Conservation (phyloP, 2,329 filamentous ascomycete species). For the Mycosphaerella sp. region DNA sequence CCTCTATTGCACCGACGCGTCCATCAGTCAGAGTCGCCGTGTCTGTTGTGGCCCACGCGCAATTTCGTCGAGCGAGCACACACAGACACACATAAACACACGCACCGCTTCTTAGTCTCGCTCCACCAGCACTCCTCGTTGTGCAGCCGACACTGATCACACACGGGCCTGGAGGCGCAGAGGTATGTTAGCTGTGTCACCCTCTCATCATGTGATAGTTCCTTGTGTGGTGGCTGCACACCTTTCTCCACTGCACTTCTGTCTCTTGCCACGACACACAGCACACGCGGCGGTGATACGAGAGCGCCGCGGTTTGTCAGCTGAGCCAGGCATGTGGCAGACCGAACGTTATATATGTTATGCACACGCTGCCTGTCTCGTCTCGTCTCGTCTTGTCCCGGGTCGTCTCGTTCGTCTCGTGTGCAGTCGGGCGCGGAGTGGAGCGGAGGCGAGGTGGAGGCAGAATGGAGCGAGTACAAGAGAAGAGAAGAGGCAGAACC, state of each 20-base stretch:
- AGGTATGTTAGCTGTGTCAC: neutral
- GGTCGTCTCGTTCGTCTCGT: neutral
- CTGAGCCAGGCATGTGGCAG: constrained; percentile 13
- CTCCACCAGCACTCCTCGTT: constrained; percentile 26
- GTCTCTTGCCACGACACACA: constrained; percentile 22
- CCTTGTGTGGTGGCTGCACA: constrained; percentile 2
- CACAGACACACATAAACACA: too few relatives aligned
- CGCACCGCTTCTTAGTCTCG: constrained; percentile 22
- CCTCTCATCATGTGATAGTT: too few relatives aligned
- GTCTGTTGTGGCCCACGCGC: too few relatives aligned
- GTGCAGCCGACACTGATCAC: constrained; percentile 22
- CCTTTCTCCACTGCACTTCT: constrained; percentile 23
- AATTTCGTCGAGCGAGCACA: too few relatives aligned
- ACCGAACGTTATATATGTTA: neutral
- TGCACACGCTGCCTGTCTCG: neutral
- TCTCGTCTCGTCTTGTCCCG: too few relatives aligned
- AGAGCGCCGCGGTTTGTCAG: constrained; percentile 20
- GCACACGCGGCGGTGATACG: constrained; percentile 24
- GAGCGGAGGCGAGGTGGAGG: too few relatives aligned
- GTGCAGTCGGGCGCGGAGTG: neutral
- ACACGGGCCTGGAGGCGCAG: constrained; percentile 11
- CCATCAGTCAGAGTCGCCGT: too few relatives aligned
- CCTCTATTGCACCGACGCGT: constrained; percentile 10
- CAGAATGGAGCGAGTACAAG: too few relatives aligned
- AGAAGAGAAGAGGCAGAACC: neutral